phyloP scores from a whole-genome alignment of 441 rosid genomes.

The Adansonia gregorii region DNA sequence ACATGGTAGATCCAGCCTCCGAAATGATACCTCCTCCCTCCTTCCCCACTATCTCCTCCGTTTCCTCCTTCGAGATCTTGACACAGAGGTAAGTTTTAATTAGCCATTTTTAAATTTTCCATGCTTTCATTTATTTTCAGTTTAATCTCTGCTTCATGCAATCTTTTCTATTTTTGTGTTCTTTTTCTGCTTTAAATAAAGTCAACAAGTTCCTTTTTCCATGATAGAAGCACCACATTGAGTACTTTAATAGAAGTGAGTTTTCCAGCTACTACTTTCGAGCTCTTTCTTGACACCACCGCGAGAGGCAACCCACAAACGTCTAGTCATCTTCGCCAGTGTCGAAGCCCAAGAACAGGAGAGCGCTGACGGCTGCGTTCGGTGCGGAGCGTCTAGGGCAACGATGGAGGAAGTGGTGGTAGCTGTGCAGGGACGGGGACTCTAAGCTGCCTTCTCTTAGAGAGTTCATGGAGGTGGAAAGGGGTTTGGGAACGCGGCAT shows the following conservation, averaged over 20 bases:
- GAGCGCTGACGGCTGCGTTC: conserved; percentile 27
- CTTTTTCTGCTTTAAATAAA: conserved; percentile 21
- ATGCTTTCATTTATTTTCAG: neutral
- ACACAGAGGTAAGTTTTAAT: conserved; percentile 62
- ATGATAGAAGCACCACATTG: conserved; percentile 86
- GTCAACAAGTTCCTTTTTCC: conserved; percentile 95
- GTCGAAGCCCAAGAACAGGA: conserved; percentile 37
- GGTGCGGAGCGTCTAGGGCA: conserved; percentile 47
- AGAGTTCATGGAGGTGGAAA: conserved; percentile 81
- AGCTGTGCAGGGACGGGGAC: conserved; percentile 67
- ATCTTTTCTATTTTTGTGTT: too few species aligned
- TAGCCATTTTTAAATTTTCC: neutral
- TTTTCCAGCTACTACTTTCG: conserved; percentile 61
- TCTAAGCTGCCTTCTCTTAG: conserved; percentile 72
- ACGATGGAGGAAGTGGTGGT: conserved; percentile 76
- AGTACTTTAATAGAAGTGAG: conserved; percentile 89
- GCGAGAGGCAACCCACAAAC: conserved; percentile 26
- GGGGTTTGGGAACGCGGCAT: conserved; percentile 69
- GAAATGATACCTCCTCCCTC: conserved; percentile 47
- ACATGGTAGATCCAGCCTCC: conserved; percentile 55
- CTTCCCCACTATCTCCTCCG: conserved; percentile 76
- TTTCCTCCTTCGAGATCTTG: conserved; percentile 86
- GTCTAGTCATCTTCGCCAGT: conserved; percentile 30
- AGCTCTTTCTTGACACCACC: conserved; percentile 50
- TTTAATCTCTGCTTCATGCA: neutral